Percentiles rank a stretch among this genome's conserved stretches.
These are phyloP conservation scores for Coemansia sp. DNA, from an alignment of 192 early-diverging fungal genomes.

Conservation along the genomic window DNA sequence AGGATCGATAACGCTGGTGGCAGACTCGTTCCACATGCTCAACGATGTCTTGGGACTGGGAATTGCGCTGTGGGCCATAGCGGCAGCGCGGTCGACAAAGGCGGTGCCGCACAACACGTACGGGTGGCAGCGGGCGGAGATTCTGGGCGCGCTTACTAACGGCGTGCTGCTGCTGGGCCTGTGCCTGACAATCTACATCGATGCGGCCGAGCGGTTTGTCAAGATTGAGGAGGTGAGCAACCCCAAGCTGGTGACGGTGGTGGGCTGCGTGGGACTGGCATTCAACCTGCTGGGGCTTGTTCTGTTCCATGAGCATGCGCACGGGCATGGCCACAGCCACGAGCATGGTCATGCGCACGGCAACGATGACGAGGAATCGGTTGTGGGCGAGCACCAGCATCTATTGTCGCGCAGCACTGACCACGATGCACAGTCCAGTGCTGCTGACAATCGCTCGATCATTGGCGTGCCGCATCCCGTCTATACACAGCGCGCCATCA, in stretches of 20 bases:
- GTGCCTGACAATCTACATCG: constrained; percentile 83
- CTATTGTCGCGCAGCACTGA: constrained; percentile 11
- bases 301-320: constrained; percentile 72
- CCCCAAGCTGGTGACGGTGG: constrained; percentile 69
- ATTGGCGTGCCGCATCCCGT: constrained; percentile 52
- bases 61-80: constrained; percentile 79
- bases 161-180: constrained; percentile 86
- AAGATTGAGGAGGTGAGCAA: constrained; percentile 60
- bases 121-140: constrained; percentile 87
- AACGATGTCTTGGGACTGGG: constrained; percentile 71
- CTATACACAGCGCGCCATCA: constrained; percentile 50
- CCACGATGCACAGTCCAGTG: constrained; percentile 19
- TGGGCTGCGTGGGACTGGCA: constrained; percentile 69
- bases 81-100: constrained; percentile 56
- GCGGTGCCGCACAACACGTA: constrained; percentile 67
- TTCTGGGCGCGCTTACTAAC: constrained; percentile 89
- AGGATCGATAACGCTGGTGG: constrained; percentile 75
- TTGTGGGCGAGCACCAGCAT: constrained; percentile 24
- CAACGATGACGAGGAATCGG: constrained; percentile 31
- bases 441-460: constrained; percentile 41
- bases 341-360: constrained; percentile 32
- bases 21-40: constrained; percentile 92
- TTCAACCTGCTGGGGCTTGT: constrained; percentile 77
- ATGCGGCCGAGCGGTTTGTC: constrained; percentile 79
- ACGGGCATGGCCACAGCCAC: constrained; percentile 55